Conservation (phyloP, 2,329 filamentous ascomycete genomes). For the Stylonectria norvegica region DNA sequence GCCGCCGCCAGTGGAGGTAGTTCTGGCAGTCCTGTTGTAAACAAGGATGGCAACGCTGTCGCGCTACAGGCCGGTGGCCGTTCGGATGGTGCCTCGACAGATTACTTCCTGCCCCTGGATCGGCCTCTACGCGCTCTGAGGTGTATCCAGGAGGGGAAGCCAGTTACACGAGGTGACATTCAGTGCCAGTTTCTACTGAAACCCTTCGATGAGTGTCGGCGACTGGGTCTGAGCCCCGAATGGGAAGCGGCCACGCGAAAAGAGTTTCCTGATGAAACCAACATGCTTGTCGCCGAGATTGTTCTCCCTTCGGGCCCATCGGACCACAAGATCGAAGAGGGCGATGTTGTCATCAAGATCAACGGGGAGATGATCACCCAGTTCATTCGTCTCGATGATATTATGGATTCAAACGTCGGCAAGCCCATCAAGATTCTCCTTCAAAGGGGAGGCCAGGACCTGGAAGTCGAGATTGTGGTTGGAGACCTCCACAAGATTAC, state of each 20-base stretch:
- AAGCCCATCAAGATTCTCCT: conserved; percentile 75
- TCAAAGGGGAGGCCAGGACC: conserved; percentile 82
- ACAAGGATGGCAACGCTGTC: conserved; percentile 87
- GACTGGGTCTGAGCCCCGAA: conserved; percentile 76
- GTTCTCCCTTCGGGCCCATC: conserved; percentile 88
- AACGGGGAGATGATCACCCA: conserved; percentile 91
- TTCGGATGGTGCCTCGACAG: conserved; percentile 91
- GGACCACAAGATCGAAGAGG: conserved; percentile 83
- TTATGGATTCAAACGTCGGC: conserved; percentile 83
- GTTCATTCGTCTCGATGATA: conserved; percentile 86
- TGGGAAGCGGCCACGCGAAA: conserved; percentile 85
- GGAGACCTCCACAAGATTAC: conserved; percentile 92
- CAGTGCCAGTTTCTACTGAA: conserved; percentile 97
- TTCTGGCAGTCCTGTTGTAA: conserved; percentile 97
- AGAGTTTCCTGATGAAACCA: conserved; percentile 86
- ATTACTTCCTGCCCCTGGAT: conserved; percentile 94
- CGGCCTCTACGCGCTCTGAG: conserved; percentile 82
- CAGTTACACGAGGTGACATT: conserved; percentile 88
- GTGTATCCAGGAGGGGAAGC: conserved; percentile 73
- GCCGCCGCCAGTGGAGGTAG: conserved; percentile 94
- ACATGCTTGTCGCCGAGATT: conserved; percentile 95
- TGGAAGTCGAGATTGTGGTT: conserved; percentile 80
- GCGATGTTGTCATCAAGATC: conserved; percentile 88
- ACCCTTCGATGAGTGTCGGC: conserved; percentile 93
- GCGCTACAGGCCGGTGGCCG: conserved; percentile 92